Evolutionary conservation across 108 stramenopile genomes (phyloP).

Genomic region (Nitzschia putrida): DNA sequence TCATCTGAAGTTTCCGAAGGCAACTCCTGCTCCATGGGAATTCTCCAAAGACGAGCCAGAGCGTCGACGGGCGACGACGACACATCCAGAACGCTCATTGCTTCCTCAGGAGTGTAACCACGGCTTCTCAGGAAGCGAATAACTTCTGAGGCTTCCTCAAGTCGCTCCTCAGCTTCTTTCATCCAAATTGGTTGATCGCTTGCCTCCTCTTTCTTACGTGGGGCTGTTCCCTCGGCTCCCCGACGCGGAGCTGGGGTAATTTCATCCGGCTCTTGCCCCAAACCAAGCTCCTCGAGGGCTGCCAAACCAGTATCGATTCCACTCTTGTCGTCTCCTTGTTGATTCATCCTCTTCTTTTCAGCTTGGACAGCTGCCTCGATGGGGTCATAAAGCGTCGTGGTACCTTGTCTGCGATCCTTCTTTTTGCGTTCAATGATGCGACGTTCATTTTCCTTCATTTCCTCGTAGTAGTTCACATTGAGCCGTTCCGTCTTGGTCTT

Average conservation of each 20-base stretch:
- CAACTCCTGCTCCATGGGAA: neutral
- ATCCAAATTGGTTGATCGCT: conserved; percentile 16
- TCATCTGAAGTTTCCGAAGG: neutral
- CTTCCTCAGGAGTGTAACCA: conserved; percentile 2
- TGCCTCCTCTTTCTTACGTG: neutral
- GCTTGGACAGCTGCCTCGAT: conserved; percentile 6
- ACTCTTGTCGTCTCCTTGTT: conserved; percentile 24
- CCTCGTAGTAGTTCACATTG: conserved; percentile 16
- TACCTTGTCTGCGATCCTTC: neutral
- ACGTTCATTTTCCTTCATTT: conserved; percentile 29
- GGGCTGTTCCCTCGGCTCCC: neutral
- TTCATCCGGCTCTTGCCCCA: neutral
- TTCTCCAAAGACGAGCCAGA: neutral
- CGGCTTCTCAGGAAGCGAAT: conserved; percentile 6
- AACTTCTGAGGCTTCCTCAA: neutral
- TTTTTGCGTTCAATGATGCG: conserved; percentile 15
- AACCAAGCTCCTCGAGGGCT: conserved; percentile 15
- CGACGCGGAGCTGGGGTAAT: neutral
- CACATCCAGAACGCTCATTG: neutral
- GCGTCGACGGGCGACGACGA: neutral
- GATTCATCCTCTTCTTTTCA: conserved; percentile 6
- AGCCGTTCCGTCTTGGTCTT: conserved; percentile 9
- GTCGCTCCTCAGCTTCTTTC: conserved; percentile 1
- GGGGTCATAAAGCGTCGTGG: conserved; percentile 20
- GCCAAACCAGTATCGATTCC: conserved; percentile 27